A percentile compares a stretch with the other conserved stretches of the same genome.
Evolutionary conservation across 768 basidiomycete genomes (phyloP).

Genomic region (Butyriboletus loyo): DNA sequence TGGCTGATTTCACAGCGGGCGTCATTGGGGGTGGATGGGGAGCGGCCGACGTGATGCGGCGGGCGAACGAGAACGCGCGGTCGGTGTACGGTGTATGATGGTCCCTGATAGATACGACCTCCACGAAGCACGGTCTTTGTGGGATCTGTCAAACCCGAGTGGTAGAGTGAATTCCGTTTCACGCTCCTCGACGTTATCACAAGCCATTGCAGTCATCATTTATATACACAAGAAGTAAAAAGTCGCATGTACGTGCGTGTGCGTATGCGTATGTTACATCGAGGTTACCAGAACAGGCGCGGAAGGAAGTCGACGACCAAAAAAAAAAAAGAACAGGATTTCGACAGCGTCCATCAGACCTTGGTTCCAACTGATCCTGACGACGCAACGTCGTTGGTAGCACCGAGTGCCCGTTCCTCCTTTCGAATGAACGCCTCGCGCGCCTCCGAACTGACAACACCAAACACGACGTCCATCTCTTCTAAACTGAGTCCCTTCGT

Average conservation of each 20-base stretch:
- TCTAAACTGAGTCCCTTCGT: slow-evolving; percentile 56
- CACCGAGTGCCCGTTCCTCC: slow-evolving; percentile 35
- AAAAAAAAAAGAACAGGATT: background rate
- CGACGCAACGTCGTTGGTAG: background rate
- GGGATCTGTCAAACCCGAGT: background rate
- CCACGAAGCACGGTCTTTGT: background rate
- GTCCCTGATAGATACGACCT: background rate
- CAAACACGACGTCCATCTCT: slow-evolving; percentile 59
- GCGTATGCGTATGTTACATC: too few relatives aligned
- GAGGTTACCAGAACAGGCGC: too few relatives aligned
- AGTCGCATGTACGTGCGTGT: too few relatives aligned
- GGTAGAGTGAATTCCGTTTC: too few relatives aligned
- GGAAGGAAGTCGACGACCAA: background rate
- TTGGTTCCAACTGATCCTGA: slow-evolving; percentile 4
- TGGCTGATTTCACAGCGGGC: slow-evolving; percentile 67
- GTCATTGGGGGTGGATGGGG: slow-evolving; percentile 46
- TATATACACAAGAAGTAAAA: too few relatives aligned
- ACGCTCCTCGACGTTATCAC: too few relatives aligned
- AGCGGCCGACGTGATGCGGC: slow-evolving; percentile 54
- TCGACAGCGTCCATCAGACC: background rate
- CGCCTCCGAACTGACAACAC: slow-evolving; percentile 51
- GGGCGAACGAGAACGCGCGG: slow-evolving; percentile 62
- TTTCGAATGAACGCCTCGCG: slow-evolving; percentile 52
- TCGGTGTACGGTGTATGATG: slow-evolving; percentile 50
- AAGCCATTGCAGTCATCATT: too few relatives aligned